Conservation (phyloP, 2,329 filamentous ascomycete species). For the Colletotrichum liaoningense region DNA sequence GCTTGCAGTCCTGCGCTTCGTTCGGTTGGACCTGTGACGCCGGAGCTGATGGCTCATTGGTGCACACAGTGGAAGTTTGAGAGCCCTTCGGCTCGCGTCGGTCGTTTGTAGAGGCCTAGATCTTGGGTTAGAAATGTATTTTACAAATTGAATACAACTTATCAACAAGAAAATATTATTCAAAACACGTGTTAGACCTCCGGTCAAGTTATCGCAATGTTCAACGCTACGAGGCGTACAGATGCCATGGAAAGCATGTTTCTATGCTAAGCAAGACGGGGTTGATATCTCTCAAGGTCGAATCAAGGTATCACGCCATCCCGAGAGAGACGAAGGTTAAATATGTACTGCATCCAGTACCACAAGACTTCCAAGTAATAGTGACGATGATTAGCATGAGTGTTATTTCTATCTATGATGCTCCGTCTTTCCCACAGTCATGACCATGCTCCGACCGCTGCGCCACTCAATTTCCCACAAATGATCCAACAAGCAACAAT, state of each 20-base stretch:
- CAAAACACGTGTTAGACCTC: too few species aligned
- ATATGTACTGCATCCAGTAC: too few species aligned
- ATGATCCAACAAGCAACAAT: neutral
- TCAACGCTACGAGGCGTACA: too few species aligned
- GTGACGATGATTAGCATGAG: neutral
- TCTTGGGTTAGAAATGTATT: neutral
- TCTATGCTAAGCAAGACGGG: too few species aligned
- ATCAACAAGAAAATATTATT: too few species aligned
- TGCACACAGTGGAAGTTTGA: conserved; percentile 56
- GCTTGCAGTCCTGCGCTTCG: conserved; percentile 55
- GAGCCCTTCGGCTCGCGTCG: neutral
- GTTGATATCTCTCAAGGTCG: too few species aligned
- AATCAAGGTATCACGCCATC: too few species aligned
- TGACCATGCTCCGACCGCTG: conserved; percentile 14
- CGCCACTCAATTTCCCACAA: neutral
- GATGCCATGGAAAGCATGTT: too few species aligned
- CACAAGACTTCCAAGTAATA: too few species aligned
- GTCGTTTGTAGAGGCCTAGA: conserved; percentile 14
- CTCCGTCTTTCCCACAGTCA: conserved; percentile 9
- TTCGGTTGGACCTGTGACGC: conserved; percentile 51
- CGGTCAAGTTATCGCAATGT: too few species aligned
- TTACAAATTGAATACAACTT: neutral
- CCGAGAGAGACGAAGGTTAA: too few species aligned
- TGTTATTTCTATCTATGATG: conserved; percentile 27
- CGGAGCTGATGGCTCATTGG: conserved; percentile 60